Evolutionary conservation across 2,329 filamentous ascomycete genomes (phyloP).

Genomic region (Albifimbria verrucaria): DNA sequence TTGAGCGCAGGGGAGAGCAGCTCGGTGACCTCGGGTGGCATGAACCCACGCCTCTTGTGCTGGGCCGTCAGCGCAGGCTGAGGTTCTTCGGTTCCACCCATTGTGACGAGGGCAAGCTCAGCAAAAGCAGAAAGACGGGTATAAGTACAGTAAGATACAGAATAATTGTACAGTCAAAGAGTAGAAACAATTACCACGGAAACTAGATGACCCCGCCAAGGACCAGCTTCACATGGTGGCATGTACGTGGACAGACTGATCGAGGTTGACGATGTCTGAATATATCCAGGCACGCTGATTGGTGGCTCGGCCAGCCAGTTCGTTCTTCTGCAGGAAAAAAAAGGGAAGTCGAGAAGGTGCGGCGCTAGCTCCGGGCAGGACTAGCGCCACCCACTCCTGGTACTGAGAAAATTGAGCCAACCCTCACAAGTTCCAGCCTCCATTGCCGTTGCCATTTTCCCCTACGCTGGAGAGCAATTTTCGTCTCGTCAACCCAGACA

Average conservation of each 20-base stretch:
- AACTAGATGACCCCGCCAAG: too few species aligned
- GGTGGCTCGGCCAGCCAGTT: too few species aligned
- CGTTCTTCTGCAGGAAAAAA: constrained; percentile 16
- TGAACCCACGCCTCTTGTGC: constrained; percentile 28
- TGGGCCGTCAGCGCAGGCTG: constrained; percentile 16
- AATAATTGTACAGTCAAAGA: too few species aligned
- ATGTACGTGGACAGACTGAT: too few species aligned
- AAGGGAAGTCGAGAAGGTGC: constrained; percentile 13
- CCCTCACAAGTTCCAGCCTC: constrained; percentile 30
- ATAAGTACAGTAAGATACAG: too few species aligned
- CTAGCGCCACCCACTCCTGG: constrained; percentile 40
- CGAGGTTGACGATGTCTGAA: too few species aligned
- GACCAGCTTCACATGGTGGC: too few species aligned
- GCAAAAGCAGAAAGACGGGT: background rate
- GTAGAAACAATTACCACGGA: too few species aligned
- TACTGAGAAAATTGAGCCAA: constrained; percentile 41
- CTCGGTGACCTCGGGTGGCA: constrained; percentile 41
- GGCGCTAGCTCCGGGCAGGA: constrained; percentile 18
- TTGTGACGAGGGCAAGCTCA: constrained; percentile 13
- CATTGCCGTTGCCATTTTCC: constrained; percentile 31
- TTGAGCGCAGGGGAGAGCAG: constrained; percentile 52
- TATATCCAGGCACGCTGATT: too few species aligned
- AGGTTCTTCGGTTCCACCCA: constrained; percentile 10
- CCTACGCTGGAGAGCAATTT: constrained; percentile 38
- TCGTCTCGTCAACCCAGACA: constrained; percentile 40